Evolutionary conservation across 768 basidiomycete genomes (phyloP).

Genomic region (Xanthoconium stramineum): DNA sequence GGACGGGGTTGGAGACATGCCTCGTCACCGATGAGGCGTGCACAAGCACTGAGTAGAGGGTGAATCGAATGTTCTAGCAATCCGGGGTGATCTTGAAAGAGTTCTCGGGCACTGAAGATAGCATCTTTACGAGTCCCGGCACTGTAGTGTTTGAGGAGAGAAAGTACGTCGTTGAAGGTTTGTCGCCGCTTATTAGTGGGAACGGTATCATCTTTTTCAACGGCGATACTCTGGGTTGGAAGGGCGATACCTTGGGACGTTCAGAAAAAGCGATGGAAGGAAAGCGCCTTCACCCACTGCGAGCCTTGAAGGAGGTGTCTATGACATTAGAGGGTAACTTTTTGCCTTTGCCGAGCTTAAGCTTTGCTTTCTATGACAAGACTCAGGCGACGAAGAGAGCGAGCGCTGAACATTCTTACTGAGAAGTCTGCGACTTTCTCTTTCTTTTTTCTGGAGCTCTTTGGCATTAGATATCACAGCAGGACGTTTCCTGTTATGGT

Average conservation of each 20-base stretch:
- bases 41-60: constrained; percentile 54
- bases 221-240: constrained; percentile 75
- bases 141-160: constrained; percentile 83
- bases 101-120: constrained; percentile 65
- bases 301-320: constrained; percentile 94
- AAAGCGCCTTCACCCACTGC: constrained; percentile 55
- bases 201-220: constrained; percentile 48
- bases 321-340: constrained; percentile 77
- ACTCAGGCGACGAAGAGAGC: neutral
- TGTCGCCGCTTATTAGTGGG: constrained; percentile 78
- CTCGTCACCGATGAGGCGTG: constrained; percentile 80
- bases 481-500: constrained; percentile 7
- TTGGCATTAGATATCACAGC: constrained; percentile 56
- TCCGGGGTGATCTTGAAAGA: constrained; percentile 60
- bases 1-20: constrained; percentile 38
- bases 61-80: constrained; percentile 53
- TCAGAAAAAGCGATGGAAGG: constrained; percentile 4
- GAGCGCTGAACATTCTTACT: constrained; percentile 36
- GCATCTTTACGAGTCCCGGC: constrained; percentile 76
- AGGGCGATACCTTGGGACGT: constrained; percentile 73
- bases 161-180: constrained; percentile 70
- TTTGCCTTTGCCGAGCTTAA: constrained; percentile 96
- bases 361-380: constrained; percentile 77
- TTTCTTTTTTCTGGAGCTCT: constrained; percentile 81
- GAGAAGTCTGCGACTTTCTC: constrained; percentile 87